Evolutionary conservation across 2,329 filamentous ascomycete genomes (phyloP).

Genomic region (Cladophialophora exuberans): DNA sequence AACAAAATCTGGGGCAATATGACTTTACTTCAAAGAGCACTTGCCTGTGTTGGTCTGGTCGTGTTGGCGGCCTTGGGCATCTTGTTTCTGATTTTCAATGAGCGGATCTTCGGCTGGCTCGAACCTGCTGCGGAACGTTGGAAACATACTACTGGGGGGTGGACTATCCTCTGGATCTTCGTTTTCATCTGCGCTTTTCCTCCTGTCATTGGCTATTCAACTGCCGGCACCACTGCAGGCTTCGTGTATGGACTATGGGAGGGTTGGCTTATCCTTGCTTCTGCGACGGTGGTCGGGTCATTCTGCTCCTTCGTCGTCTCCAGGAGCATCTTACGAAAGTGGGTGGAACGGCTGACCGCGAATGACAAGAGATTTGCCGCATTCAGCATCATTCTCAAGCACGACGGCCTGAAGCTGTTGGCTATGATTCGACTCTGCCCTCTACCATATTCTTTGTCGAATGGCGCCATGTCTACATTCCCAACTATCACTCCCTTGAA

Average conservation of each 20-base stretch:
- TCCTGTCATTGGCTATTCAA: constrained; percentile 84
- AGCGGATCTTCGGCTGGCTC: constrained; percentile 76
- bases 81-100: constrained; percentile 75
- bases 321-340: constrained; percentile 74
- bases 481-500: constrained; percentile 77
- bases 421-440: constrained; percentile 92
- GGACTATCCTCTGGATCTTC: constrained; percentile 73
- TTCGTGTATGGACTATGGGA: constrained; percentile 74
- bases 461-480: constrained; percentile 92
- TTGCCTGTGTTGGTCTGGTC: constrained; percentile 57
- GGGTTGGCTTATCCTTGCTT: constrained; percentile 80
- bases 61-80: constrained; percentile 61
- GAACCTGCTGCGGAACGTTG: constrained; percentile 74
- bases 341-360: constrained; percentile 79
- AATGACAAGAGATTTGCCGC: constrained; percentile 86
- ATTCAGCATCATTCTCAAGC: constrained; percentile 81
- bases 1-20: constrained; percentile 43
- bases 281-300: constrained; percentile 77
- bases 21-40: constrained; percentile 62
- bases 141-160: constrained; percentile 73
- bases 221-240: constrained; percentile 69
- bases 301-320: constrained; percentile 79
- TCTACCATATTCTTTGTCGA: constrained; percentile 87
- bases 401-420: constrained; percentile 85
- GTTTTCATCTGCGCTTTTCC: constrained; percentile 81